Percentiles rank a stretch among this genome's conserved stretches.
Conservation (phyloP, 306 rosid species). For the Canavalia gladiata region DNA sequence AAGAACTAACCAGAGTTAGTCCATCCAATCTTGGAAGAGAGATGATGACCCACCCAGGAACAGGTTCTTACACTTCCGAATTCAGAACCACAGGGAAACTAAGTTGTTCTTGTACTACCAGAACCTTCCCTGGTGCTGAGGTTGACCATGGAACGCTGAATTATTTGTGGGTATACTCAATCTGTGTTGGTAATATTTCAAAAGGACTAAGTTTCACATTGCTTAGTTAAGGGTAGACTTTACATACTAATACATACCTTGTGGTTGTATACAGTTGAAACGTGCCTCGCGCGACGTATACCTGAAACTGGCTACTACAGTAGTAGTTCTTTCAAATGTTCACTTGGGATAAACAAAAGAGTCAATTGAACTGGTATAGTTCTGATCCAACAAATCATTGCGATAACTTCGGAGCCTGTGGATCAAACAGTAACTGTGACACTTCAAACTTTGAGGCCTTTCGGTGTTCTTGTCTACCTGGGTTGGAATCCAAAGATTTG, state of each 20-base stretch:
- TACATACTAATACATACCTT: neutral
- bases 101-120: conserved; percentile 46
- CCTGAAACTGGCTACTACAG: no score
- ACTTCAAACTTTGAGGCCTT: conserved; percentile 47
- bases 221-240: no score
- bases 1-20: conserved; percentile 32
- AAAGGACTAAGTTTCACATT: no score
- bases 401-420: conserved; percentile 63
- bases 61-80: conserved; percentile 39
- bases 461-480: conserved; percentile 69
- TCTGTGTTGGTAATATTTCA: neutral
- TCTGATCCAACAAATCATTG: conserved; percentile 57
- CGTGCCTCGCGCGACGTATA: no score
- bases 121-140: conserved; percentile 42
- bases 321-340: neutral
- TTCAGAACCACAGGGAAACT: conserved; percentile 55
- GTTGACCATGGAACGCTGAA: conserved; percentile 42
- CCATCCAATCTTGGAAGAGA: conserved; percentile 52
- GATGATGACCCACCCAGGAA: conserved; percentile 58
- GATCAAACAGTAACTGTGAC: conserved; percentile 61
- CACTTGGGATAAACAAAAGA: conserved; percentile 57
- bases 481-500: conserved; percentile 64
- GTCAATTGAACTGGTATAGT: conserved; percentile 57
- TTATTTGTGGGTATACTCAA: conserved; percentile 43
- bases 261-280: no score